Percentiles rank a stretch among this genome's conserved stretches.
These are phyloP conservation scores for Fomitopsis betulina DNA, from an alignment of 1,284 basidiomycete species.

Conservation along the genomic window DNA sequence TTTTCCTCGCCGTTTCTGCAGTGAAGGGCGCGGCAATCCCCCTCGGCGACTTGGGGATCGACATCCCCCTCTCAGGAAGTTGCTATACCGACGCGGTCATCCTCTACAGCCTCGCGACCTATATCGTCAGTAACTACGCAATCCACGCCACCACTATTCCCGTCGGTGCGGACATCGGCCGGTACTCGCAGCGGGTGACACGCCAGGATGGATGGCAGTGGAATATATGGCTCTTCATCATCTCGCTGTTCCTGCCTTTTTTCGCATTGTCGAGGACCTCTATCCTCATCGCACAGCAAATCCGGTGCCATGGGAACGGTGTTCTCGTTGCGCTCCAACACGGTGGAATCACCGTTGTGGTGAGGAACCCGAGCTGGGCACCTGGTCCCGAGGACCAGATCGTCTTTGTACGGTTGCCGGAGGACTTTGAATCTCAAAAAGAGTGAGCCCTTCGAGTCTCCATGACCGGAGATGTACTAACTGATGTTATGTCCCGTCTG, in stretches of 20 bases:
- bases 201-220: background rate
- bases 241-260: constrained; percentile 5
- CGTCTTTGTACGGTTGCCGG: background rate
- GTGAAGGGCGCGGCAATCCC: too few relatives aligned
- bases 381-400: background rate
- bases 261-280: background rate
- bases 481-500: background rate
- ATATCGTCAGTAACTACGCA: background rate
- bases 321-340: constrained; percentile 2
- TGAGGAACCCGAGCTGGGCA: background rate
- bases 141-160: constrained; percentile 2
- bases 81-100: constrained; percentile 1
- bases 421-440: background rate
- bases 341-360: constrained; percentile 1
- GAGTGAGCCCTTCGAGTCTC: background rate
- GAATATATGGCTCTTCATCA: background rate
- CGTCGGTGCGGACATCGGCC: background rate
- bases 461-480: background rate
- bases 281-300: constrained; percentile 1
- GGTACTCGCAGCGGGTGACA: background rate
- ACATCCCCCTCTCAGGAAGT: background rate
- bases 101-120: background rate
- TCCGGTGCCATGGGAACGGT: background rate
- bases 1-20: too few relatives aligned
- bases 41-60: too few relatives aligned